Base-by-base conservation (phyloP, 345 rosid species). In the Eucalyptus polybractea region DNA sequence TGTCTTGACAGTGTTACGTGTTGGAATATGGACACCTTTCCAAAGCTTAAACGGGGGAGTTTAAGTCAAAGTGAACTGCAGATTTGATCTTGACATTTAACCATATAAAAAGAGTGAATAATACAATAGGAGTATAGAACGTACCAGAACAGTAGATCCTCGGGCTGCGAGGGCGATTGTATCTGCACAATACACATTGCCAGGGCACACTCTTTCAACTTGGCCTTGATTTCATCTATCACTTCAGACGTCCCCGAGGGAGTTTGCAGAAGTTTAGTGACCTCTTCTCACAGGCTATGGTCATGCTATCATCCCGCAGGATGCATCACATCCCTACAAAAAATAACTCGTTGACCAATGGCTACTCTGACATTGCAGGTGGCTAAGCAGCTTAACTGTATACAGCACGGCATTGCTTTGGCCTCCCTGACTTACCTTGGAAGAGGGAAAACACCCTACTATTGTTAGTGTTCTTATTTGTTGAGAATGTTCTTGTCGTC, bases 301-400 rank as follows among this genome's bases (percentile, higher is more conserved):
- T 89, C 76, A 91, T 90, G 83, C 95, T 90, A 87, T 95, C 94
- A 88, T 98, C 98, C 93, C 96, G 90, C 94, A 98, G 91, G 98
- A 98, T 60, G 98, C 99, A 93, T 98, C 99, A 54, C 99, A 98
- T 3, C 98, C 99, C 98, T 96, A 93, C 27, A 89, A 90, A 37
- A 58, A 51, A 19, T 42, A 42, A 13, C 31, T 31, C 42, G 42
- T 40, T 40, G 42, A 40, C n/a, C 47, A 40, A 56, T n/a, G 16
- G 2, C 45, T 44, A 2, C 45, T 44, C 45, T 44, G 45, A 8
- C 45, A 44, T 44, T 8, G 80, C 40, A 15, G 80, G 10, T 37
- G 53, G 16, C 21, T n/a, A 67, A n/a, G 80, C 40, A 67, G 42
- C 37, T 67, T 40, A 2, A 31, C 8, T 40, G 21, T 31, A 67